Base-by-base conservation (phyloP, 2,329 filamentous ascomycete genomes). In the Microsporum canis region DNA sequence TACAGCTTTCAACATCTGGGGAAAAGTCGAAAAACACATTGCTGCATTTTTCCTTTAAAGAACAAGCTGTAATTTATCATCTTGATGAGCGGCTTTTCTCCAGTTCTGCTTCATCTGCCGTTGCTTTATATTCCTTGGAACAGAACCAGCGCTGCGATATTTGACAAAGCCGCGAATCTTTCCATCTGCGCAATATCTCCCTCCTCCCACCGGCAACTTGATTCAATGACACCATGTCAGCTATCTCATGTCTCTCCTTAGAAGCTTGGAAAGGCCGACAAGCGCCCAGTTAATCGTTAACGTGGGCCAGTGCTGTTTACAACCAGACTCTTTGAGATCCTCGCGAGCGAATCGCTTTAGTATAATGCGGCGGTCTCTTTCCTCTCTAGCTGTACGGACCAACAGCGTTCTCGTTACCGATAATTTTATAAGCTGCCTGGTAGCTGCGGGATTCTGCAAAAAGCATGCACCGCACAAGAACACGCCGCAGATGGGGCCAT, bases 201-300 rank as follows among this genome's bases (percentile, higher is more conserved):
- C 27, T 23, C 23, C 3, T 51, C 5, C 23, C 31, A 34, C 29
- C 51, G 6, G 27, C 51, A 31, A 8, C 33, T 29, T 17, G 14
- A 36, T 10, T 58, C 41, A 66, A 73, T 75, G 74, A 75, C 81
- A 84, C 77, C 68, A 86, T 86, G 84, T 79, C 75, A 77, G 76
- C 72, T 76, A 70, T 80, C 81, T 81, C 82, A 86, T 87, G 84
- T 83, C 81, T 81, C 76, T 79, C 76, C 72, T 80, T 76, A 78
- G 78, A 75, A 76, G 76, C 75, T 77, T 79, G 73, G 76, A 79
- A 71, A 77, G 78, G 78, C 77, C 75, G 69, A 70, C 73, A 67
- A 72, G 74, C 72, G 75, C 75, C 74, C 75, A 76, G 71, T 71
- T 76, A 71, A 72, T 75, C 73, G 75, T 77, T 64, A 77, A 76